phyloP scores from a whole-genome alignment of 2,329 filamentous ascomycete species.

The Colletotrichum australisinense region DNA sequence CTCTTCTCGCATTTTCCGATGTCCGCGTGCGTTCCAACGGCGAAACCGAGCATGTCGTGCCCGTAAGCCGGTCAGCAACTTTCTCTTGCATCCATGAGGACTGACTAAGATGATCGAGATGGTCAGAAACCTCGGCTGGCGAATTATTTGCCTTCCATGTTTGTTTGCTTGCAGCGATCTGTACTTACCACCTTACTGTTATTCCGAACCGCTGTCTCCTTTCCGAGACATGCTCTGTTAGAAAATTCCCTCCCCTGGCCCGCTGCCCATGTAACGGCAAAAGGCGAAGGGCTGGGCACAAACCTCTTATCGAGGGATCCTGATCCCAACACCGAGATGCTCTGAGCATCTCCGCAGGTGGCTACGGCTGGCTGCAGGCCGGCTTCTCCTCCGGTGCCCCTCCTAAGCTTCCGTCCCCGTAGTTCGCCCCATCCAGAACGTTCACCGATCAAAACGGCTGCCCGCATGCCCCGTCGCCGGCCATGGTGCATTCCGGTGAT shows the following conservation, averaged over 20 bases:
- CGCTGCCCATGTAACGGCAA: slow-evolving; percentile 7
- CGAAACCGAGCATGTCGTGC: not conserved
- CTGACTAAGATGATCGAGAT: slow-evolving; percentile 21
- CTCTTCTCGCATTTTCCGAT: not conserved
- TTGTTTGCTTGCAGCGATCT: not conserved
- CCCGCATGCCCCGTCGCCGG: not conserved
- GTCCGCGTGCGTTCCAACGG: slow-evolving; percentile 6
- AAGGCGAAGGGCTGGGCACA: not conserved
- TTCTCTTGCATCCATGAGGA: not conserved
- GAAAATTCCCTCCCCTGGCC: slow-evolving; percentile 17
- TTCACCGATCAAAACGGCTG: slow-evolving; percentile 20
- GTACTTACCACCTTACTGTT: not conserved
- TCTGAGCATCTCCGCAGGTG: slow-evolving; percentile 18
- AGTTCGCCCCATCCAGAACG: slow-evolving; percentile 7
- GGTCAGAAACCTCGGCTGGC: slow-evolving; percentile 14
- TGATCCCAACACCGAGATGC: slow-evolving; percentile 22
- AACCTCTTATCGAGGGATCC: slow-evolving; percentile 1
- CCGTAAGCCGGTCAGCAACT: slow-evolving; percentile 10
- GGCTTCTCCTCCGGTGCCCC: slow-evolving; percentile 3
- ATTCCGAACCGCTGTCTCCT: not conserved
- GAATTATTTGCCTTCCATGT: not conserved
- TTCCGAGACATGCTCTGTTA: not conserved
- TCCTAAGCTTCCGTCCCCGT: not conserved
- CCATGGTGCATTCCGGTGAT: slow-evolving; percentile 14
- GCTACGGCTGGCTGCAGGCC: not conserved